A percentile compares a stretch with the other conserved stretches of the same genome.
phyloP scores from a whole-genome alignment of 2,329 filamentous ascomycete genomes.

The Cercospora sp. region DNA sequence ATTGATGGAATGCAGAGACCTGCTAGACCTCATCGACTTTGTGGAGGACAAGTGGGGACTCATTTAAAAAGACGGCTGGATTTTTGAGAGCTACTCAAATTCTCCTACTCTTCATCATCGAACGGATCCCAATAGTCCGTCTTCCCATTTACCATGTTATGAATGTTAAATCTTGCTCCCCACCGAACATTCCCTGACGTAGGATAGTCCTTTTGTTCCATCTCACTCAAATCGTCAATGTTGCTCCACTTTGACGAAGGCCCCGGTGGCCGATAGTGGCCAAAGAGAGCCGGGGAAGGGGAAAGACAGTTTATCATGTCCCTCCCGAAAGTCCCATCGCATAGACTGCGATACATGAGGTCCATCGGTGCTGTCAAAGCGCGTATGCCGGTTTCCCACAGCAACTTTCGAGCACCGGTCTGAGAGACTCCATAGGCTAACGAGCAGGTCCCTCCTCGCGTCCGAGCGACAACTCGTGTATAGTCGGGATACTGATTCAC shows the following conservation, averaged over 20 bases:
- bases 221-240: neutral
- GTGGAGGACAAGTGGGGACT: constrained; percentile 35
- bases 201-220: neutral
- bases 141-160: neutral
- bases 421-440: neutral
- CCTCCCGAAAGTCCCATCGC: neutral
- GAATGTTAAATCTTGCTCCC: neutral
- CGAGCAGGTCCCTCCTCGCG: neutral
- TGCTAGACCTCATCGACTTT: constrained; percentile 40
- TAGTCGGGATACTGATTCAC: neutral
- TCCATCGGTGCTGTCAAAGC: neutral
- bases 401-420: neutral
- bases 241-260: neutral
- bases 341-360: neutral
- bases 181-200: neutral
- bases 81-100: too few species aligned
- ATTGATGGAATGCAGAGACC: constrained; percentile 36
- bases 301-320: neutral
- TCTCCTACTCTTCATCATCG: neutral
- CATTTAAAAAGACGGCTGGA: neutral
- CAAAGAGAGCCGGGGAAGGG: neutral
- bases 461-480: neutral
- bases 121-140: neutral
- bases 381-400: neutral
- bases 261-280: neutral